Evolutionary conservation across 2,329 filamentous ascomycete genomes (phyloP), one percentile per base, ranked within the genome.

Genomic region (Cordyceps fumosorosea): DNA sequence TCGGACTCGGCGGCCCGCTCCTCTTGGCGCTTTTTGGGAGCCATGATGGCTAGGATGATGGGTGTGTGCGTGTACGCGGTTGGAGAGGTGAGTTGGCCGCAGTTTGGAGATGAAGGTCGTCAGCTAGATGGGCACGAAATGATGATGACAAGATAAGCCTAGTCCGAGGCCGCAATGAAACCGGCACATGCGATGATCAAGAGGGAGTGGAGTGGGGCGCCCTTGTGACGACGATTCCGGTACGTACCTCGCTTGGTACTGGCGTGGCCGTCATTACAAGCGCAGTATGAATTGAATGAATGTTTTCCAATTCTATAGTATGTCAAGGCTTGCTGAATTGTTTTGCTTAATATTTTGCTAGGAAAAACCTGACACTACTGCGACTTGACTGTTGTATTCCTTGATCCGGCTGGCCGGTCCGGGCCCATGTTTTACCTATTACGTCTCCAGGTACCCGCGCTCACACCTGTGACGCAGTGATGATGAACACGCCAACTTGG

Each of bases 1-100:
- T 62, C 60, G 3, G 60, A 45, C 40, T 62, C 60, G 53, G 60
- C 53, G 5, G 37, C 47, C 11, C 37, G 45, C 34, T 56, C 60
- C 29, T 48, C n/a, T 56, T 52, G 37, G 8, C 54, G 53, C 12
- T 34, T 22, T 40, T 34, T 62, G n/a, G 51, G 53, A 18, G 60
- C 45, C 60, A 62, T 62, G 22, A 22, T 44, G 60, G 53, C 60
- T n/a, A 42, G n/a, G 52, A 40, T 24, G 50, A 20, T 22, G 16
- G 32, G 16, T 12, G 42, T 54, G 37, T 22, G 16, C 32, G 26
- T n/a, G 42, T 54, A 40, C 40, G 29, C 24, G 50, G 26, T 20
- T n/a, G 40, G 22, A 24, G 40, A 51, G 16, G 11, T 22, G 22
- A 5, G 10, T 10, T 29, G 11, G 32, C 20, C 14, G 44, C 29